Evolutionary conservation across 2,329 filamentous ascomycete species (phyloP).

Genomic region (Fulvia fulva): DNA sequence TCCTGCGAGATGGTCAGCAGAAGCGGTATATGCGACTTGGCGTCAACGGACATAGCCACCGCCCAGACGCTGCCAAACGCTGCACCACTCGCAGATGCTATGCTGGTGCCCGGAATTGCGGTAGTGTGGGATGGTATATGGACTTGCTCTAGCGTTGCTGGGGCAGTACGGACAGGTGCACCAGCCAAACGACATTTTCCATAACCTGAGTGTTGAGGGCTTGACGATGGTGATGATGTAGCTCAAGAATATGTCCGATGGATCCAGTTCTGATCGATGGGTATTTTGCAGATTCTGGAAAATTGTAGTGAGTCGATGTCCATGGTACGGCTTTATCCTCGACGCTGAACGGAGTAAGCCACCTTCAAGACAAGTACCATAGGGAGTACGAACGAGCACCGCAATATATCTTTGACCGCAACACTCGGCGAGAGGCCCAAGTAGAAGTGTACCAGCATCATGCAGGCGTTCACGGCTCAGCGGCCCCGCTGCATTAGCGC

Average conservation of each 20-base stretch:
- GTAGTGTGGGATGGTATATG: slow-evolving; percentile 3
- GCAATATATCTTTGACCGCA: background rate
- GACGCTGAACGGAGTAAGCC: background rate
- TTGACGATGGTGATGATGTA: background rate
- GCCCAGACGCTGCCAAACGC: slow-evolving; percentile 6
- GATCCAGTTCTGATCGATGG: background rate
- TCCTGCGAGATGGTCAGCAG: background rate
- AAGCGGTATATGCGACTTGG: too few relatives aligned
- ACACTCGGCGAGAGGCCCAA: background rate
- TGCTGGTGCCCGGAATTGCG: slow-evolving; percentile 5
- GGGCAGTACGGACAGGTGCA: slow-evolving; percentile 12
- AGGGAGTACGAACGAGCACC: background rate
- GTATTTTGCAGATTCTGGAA: background rate
- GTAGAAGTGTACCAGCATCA: background rate
- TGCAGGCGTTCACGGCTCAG: background rate
- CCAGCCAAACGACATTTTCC: slow-evolving; percentile 8
- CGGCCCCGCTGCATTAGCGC: background rate
- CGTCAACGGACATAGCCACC: slow-evolving; percentile 3
- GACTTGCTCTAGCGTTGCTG: background rate
- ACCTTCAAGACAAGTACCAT: background rate
- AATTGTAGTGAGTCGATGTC: background rate
- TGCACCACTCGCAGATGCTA: slow-evolving; percentile 12
- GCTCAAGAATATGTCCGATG: background rate
- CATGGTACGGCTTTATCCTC: background rate
- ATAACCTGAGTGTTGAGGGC: background rate